These are phyloP conservation scores for Ophidiomyces ophidiicola DNA, from an alignment of 2,329 filamentous ascomycete species.

Conservation along the genomic window DNA sequence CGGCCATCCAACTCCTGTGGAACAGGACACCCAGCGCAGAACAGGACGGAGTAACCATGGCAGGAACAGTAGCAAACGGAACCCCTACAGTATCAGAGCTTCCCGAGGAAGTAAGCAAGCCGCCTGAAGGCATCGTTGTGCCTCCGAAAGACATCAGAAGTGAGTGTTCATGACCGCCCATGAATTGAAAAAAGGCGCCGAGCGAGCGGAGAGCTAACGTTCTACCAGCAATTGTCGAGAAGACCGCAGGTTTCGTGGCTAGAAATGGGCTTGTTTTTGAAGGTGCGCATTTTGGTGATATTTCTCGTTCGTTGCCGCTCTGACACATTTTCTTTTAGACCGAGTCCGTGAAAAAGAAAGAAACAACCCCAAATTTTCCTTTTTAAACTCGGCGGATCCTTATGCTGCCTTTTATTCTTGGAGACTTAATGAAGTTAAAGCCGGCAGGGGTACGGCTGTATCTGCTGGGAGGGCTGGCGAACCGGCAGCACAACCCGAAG, in stretches of 20 bases:
- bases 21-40: too few species aligned
- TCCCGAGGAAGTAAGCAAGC: conserved; percentile 54
- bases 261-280: conserved; percentile 57
- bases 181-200: background rate
- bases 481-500: conserved; percentile 39
- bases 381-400: conserved; percentile 64
- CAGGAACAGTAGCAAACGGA: conserved; percentile 30
- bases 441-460: conserved; percentile 67
- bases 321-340: conserved; percentile 33
- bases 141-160: conserved; percentile 73
- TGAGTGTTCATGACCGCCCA: conserved; percentile 19
- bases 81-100: conserved; percentile 24
- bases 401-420: conserved; percentile 85
- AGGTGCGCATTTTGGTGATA: conserved; percentile 26
- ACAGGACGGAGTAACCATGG: conserved; percentile 22
- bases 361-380: conserved; percentile 81
- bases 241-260: conserved; percentile 84
- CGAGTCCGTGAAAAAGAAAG: conserved; percentile 75
- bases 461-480: conserved; percentile 63
- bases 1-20: background rate
- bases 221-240: conserved; percentile 59
- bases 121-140: conserved; percentile 70
- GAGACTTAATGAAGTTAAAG: conserved; percentile 74
- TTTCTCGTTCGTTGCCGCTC: background rate
- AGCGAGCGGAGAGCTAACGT: conserved; percentile 19